Percentiles rank a stretch among this genome's conserved stretches.
Evolutionary conservation across 495 filamentous ascomycete genomes (phyloP).

Genomic region (Daldinia loculata): DNA sequence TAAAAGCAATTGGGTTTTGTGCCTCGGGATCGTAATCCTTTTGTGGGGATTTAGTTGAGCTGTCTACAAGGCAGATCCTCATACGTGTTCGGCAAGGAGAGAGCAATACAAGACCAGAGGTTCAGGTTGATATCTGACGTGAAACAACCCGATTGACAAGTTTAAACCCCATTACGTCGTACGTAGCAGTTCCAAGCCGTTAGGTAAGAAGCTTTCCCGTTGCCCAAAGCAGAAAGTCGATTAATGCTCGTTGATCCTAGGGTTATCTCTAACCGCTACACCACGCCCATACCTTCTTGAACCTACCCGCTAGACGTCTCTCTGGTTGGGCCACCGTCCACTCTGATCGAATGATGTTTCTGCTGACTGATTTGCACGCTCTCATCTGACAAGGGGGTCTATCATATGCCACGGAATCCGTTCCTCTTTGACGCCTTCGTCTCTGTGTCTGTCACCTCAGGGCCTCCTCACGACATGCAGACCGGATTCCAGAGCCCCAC

Average conservation of each 20-base stretch:
- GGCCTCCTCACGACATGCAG: slow-evolving; percentile 40
- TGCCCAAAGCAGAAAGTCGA: slow-evolving; percentile 36
- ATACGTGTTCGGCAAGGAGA: slow-evolving; percentile 41
- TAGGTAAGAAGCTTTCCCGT: slow-evolving; percentile 33
- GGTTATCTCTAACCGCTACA: slow-evolving; percentile 30
- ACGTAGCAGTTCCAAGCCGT: slow-evolving; percentile 1
- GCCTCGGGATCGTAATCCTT: slow-evolving; percentile 40
- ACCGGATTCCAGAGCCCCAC: slow-evolving; percentile 40
- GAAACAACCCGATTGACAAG: slow-evolving; percentile 36
- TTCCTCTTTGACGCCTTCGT: slow-evolving; percentile 34
- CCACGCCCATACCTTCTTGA: slow-evolving; percentile 17
- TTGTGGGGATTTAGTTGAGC: slow-evolving; percentile 40
- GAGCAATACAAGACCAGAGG: slow-evolving; percentile 11
- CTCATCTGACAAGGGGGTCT: slow-evolving; percentile 33
- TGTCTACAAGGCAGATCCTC: slow-evolving; percentile 42
- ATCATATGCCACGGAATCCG: slow-evolving; percentile 39
- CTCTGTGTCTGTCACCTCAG: slow-evolving; percentile 35
- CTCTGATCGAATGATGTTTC: slow-evolving; percentile 37
- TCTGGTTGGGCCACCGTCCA: slow-evolving; percentile 27
- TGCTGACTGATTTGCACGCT: slow-evolving; percentile 35
- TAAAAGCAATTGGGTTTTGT: slow-evolving; percentile 31
- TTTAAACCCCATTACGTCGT: slow-evolving; percentile 27
- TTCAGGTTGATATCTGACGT: slow-evolving; percentile 35
- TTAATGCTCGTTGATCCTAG: slow-evolving; percentile 26
- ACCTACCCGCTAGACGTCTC: slow-evolving; percentile 24